These are phyloP conservation scores for Arbutus unedo DNA, from an alignment of 148 eudicot genomes.

Conservation along the genomic window DNA sequence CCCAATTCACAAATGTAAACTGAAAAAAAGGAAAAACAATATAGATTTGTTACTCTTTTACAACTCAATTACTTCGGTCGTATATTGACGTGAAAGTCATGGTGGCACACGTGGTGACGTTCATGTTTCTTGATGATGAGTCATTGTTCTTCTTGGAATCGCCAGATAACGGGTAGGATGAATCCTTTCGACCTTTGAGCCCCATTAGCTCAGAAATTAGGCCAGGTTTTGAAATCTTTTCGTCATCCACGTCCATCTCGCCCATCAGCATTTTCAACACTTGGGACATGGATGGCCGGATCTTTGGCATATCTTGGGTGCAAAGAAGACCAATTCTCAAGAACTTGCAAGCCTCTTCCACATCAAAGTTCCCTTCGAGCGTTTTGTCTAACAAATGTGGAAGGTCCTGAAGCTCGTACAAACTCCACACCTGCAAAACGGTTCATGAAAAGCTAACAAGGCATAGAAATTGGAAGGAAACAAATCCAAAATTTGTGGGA, in stretches of 20 bases:
- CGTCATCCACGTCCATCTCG: slow-evolving; percentile 36
- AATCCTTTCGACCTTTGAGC: slow-evolving; percentile 25
- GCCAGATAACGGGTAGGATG: slow-evolving; percentile 26
- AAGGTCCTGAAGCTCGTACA: slow-evolving; percentile 37
- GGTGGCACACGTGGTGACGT: slow-evolving; percentile 32
- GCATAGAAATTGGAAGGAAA: background rate
- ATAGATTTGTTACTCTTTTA: background rate
- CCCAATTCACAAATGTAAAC: background rate
- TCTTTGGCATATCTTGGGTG: slow-evolving; percentile 59
- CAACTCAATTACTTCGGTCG: slow-evolving; percentile 37
- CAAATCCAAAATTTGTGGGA: background rate
- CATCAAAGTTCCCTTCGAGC: slow-evolving; percentile 40
- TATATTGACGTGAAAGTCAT: slow-evolving; percentile 54
- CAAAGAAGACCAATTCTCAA: slow-evolving; percentile 66
- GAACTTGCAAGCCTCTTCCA: slow-evolving; percentile 50
- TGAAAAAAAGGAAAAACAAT: background rate
- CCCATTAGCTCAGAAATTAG: slow-evolving; percentile 31
- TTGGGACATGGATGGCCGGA: slow-evolving; percentile 59
- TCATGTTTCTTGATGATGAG: slow-evolving; percentile 21
- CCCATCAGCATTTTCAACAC: slow-evolving; percentile 63
- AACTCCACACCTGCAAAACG: slow-evolving; percentile 59
- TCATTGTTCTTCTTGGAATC: slow-evolving; percentile 24
- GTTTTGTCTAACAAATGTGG: slow-evolving; percentile 42
- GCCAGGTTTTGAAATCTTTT: slow-evolving; percentile 43
- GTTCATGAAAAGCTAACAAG: slow-evolving; percentile 3